These are phyloP conservation scores for Collybia mongolica DNA, from an alignment of 768 basidiomycete species.

Conservation along the genomic window DNA sequence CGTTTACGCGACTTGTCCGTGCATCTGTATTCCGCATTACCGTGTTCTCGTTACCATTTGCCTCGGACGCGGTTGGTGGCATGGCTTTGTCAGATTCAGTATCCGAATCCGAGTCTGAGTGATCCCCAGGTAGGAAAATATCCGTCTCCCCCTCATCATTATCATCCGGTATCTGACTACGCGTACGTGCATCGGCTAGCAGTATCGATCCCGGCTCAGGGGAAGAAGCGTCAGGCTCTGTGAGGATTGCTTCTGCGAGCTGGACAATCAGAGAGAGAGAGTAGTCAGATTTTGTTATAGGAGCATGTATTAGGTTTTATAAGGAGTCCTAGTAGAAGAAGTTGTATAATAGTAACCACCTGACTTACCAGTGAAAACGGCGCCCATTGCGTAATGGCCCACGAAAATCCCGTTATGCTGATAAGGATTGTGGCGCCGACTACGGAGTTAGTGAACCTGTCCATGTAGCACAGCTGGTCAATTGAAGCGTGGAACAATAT, in stretches of 20 bases:
- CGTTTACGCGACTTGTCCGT: constrained; percentile 46
- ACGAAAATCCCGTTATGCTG: constrained; percentile 83
- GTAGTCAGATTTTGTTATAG: no score
- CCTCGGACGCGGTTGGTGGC: constrained; percentile 5
- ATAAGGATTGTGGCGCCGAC: constrained; percentile 73
- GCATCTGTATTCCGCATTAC: constrained; percentile 45
- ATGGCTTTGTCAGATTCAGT: constrained; percentile 10
- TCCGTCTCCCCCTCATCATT: constrained; percentile 28
- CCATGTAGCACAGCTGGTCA: constrained; percentile 1
- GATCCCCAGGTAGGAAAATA: constrained; percentile 7
- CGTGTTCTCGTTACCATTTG: constrained; percentile 1
- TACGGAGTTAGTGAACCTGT: constrained; percentile 71
- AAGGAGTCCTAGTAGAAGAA: no score
- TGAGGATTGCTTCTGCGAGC: constrained; percentile 86
- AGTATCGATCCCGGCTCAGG: constrained; percentile 33
- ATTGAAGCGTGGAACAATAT: background rate
- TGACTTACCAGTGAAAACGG: constrained; percentile 80
- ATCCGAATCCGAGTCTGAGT: constrained; percentile 7
- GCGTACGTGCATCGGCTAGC: constrained; percentile 43
- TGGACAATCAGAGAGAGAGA: constrained; percentile 19
- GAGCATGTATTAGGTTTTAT: no score
- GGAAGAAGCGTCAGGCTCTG: constrained; percentile 42
- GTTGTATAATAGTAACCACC: background rate
- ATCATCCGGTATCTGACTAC: constrained; percentile 22
- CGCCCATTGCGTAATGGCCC: constrained; percentile 91